These are phyloP conservation scores for Phanerochaete sordida DNA, from an alignment of 768 basidiomycete genomes.

Conservation along the genomic window DNA sequence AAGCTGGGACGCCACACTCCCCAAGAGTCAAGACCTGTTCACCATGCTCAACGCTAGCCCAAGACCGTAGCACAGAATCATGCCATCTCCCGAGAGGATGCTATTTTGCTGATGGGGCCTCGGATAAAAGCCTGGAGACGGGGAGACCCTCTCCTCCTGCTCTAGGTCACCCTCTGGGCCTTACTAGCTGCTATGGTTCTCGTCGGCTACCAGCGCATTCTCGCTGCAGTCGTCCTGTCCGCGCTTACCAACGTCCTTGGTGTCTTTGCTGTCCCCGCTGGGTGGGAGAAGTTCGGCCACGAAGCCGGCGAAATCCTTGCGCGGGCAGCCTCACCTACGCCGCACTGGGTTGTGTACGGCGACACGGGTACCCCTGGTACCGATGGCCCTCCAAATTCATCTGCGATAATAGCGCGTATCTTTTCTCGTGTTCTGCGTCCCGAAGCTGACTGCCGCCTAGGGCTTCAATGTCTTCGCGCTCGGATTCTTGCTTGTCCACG, in stretches of 20 bases:
- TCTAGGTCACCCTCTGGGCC: no score
- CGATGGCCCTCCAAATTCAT: constrained; percentile 45
- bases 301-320: constrained; percentile 13
- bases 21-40: no score
- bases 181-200: no score
- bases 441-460: constrained; percentile 23
- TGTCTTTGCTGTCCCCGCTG: not conserved
- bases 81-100: no score
- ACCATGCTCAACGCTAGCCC: no score
- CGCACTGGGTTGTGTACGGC: constrained; percentile 46
- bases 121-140: no score
- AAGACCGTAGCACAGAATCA: no score
- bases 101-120: no score
- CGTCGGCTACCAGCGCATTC: not conserved
- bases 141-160: no score
- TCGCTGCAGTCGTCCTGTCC: not conserved
- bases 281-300: constrained; percentile 12
- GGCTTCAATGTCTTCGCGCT: constrained; percentile 57
- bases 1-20: no score
- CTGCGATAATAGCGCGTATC: constrained; percentile 37
- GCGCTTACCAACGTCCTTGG: not conserved
- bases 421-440: not conserved
- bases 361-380: constrained; percentile 40
- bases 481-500: constrained; percentile 53
- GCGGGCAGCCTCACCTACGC: constrained; percentile 38